Evolutionary conservation across 352 stramenopile genomes (phyloP).

Genomic region (Globisporangium heterothallicum): DNA sequence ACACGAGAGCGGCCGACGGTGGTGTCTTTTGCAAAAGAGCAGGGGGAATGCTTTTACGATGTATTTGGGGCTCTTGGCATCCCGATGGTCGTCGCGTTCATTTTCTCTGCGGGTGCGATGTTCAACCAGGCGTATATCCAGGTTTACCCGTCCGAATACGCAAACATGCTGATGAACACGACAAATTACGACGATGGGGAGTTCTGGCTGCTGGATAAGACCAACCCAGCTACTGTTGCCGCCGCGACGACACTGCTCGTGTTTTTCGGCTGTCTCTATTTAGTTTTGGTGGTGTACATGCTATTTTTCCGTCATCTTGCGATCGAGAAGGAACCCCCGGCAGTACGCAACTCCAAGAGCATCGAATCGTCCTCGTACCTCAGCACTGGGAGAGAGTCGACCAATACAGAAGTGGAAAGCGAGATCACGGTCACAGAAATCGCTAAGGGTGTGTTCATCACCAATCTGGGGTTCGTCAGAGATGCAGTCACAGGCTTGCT

Average conservation of each 20-base stretch:
- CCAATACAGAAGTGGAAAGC: constrained; percentile 1
- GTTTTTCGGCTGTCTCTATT: constrained; percentile 9
- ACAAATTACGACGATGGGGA: constrained; percentile 13
- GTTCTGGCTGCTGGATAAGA: constrained; percentile 12
- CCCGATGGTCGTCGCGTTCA: constrained; percentile 14
- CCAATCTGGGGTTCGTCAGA: constrained; percentile 8
- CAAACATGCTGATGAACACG: constrained; percentile 17
- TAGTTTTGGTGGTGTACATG: constrained; percentile 11
- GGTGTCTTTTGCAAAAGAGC: not conserved
- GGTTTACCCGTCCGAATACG: constrained; percentile 2
- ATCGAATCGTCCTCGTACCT: not conserved
- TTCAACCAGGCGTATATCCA: constrained; percentile 14
- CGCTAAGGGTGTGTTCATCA: constrained; percentile 10
- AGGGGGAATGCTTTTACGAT: constrained; percentile 8
- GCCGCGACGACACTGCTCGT: constrained; percentile 9
- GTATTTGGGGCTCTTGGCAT: constrained; percentile 12
- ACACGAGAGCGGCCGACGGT: not conserved
- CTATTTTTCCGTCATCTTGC: constrained; percentile 15
- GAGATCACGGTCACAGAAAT: constrained; percentile 14
- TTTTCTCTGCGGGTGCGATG: constrained; percentile 7
- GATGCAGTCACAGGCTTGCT: not conserved
- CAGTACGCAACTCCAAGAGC: not conserved
- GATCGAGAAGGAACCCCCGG: constrained; percentile 8
- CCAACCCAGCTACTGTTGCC: not conserved
- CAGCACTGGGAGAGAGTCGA: constrained; percentile 2